phyloP scores from a whole-genome alignment of 805 yeast species.

The Zygoascus flipseniorum region DNA sequence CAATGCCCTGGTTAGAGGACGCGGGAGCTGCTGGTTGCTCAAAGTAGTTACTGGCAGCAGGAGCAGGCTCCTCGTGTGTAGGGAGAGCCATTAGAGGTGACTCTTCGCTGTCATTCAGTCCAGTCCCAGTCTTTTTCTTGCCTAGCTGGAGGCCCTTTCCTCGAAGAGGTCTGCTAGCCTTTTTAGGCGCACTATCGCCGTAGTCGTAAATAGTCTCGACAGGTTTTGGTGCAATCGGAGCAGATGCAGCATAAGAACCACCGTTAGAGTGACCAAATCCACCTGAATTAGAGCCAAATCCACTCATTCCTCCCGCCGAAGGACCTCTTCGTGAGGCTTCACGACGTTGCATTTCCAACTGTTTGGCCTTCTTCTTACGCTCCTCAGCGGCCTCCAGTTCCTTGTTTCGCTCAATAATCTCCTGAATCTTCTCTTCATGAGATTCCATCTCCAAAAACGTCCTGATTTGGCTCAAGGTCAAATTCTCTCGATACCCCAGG shows the following conservation, averaged over 20 bases:
- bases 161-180: conserved; percentile 33
- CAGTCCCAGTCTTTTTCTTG: conserved; percentile 30
- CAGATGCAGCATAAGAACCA: conserved; percentile 7
- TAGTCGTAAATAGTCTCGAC: conserved; percentile 13
- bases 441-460: conserved; percentile 95
- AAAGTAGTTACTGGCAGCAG: conserved; percentile 4
- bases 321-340: conserved; percentile 30
- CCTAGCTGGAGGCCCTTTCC: conserved; percentile 79
- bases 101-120: conserved; percentile 18
- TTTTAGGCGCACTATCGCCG: conserved; percentile 10
- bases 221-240: neutral
- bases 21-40: conserved; percentile 15
- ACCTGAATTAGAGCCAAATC: conserved; percentile 10
- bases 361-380: conserved; percentile 90
- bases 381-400: conserved; percentile 96
- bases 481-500: conserved; percentile 83
- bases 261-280: conserved; percentile 8
- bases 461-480: conserved; percentile 71
- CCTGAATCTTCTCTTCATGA: conserved; percentile 97
- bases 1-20: conserved; percentile 61
- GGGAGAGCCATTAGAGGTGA: conserved; percentile 23
- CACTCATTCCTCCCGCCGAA: conserved; percentile 20
- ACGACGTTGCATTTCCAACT: conserved; percentile 50
- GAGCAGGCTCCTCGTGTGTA: conserved; percentile 21
- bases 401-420: conserved; percentile 92